phyloP scores from a whole-genome alignment of 768 basidiomycete genomes.

The Rhizopogon vinicolor region DNA sequence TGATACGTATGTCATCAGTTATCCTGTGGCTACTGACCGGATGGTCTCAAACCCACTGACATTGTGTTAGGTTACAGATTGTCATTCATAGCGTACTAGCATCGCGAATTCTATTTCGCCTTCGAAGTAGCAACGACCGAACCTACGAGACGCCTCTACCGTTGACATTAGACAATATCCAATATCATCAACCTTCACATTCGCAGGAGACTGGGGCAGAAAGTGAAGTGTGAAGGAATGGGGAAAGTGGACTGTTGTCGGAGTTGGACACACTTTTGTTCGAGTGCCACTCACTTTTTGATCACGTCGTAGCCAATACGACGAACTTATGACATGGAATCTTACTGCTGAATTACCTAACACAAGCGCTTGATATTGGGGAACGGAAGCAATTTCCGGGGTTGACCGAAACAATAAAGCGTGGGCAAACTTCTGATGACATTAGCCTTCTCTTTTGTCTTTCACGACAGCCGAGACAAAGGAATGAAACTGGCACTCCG shows the following conservation, averaged over 20 bases:
- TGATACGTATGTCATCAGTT: background rate
- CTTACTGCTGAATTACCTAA: no score
- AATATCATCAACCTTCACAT: background rate
- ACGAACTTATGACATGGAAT: background rate
- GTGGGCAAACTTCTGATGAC: background rate
- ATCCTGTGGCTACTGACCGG: background rate
- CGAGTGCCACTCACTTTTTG: no score
- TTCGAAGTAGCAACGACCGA: slow-evolving; percentile 12
- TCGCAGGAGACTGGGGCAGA: background rate
- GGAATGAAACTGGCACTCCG: slow-evolving; percentile 1
- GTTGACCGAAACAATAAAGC: slow-evolving; percentile 2
- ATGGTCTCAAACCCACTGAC: background rate
- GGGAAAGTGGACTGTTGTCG: background rate
- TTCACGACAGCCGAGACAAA: slow-evolving; percentile 1
- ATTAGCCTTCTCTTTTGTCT: slow-evolving; percentile 6
- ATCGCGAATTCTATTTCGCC: slow-evolving; percentile 24
- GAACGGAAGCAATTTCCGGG: background rate
- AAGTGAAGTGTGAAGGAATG: background rate
- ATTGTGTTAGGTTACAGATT: slow-evolving; percentile 9
- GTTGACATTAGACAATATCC: background rate
- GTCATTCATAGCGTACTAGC: slow-evolving; percentile 21
- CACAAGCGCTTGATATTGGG: no score
- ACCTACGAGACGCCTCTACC: background rate
- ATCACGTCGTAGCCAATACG: background rate
- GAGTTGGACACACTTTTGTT: background rate